A percentile compares a stretch with the other conserved stretches of the same genome.
Evolutionary conservation across 768 basidiomycete species (phyloP).

Genomic region (Phylloporus arenicola): DNA sequence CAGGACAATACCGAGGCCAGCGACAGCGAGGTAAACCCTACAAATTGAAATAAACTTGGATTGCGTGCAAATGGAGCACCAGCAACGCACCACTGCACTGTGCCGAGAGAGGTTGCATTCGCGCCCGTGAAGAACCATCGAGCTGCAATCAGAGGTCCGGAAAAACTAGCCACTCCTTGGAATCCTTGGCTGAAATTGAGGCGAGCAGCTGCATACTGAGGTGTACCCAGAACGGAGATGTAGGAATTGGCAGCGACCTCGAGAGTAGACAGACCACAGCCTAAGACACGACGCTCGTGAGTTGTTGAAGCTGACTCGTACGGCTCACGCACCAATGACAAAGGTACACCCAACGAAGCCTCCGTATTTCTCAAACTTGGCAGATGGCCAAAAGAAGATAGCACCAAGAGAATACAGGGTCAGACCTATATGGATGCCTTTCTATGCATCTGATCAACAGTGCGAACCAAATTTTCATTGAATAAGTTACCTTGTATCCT

Average conservation of each 20-base stretch:
- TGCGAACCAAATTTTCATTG: neutral
- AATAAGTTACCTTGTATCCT: conserved; percentile 57
- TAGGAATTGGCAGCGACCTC: conserved; percentile 81
- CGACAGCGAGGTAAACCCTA: conserved; percentile 63
- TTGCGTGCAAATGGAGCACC: neutral
- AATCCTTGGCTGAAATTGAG: conserved; percentile 79
- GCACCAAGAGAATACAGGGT: conserved; percentile 59
- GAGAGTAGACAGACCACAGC: conserved; percentile 60
- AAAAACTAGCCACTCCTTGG: conserved; percentile 70
- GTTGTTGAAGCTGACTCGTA: neutral
- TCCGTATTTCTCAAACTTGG: conserved; percentile 59
- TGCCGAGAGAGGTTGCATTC: conserved; percentile 57
- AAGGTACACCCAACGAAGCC: conserved; percentile 74
- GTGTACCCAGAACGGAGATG: conserved; percentile 61
- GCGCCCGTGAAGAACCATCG: conserved; percentile 67
- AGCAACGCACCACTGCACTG: conserved; percentile 53
- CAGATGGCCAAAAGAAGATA: conserved; percentile 76
- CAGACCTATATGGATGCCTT: conserved; percentile 60
- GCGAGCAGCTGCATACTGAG: conserved; percentile 66
- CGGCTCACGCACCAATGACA: conserved; percentile 45
- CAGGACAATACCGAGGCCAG: conserved; percentile 55
- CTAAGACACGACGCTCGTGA: conserved; percentile 22
- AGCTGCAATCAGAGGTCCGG: conserved; percentile 70
- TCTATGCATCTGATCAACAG: conserved; percentile 25
- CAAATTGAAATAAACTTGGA: neutral